Evolutionary conservation across 2,329 filamentous ascomycete species (phyloP), one percentile per base, ranked within the genome.

Genomic region (Diaporthe vaccinii): DNA sequence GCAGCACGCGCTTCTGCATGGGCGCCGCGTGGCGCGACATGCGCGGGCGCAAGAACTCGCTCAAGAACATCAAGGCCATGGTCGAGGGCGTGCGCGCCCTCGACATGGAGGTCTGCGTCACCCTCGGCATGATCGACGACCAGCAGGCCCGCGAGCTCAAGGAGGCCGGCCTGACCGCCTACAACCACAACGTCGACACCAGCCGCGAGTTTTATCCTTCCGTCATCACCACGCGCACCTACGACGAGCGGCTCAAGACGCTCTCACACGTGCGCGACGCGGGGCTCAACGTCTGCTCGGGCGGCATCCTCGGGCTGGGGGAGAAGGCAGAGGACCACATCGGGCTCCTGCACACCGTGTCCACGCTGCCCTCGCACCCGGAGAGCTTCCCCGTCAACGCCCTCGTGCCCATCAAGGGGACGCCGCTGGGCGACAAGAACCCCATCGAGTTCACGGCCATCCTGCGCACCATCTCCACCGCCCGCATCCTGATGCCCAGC

Each of bases 181-280:
- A 98, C 85, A 98, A 98, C 85, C 95, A 98, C 88, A 98, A 98
- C 82, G 89, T 98, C 78, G 95, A 98, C 85, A 98, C 95, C 1
- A 95, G 93, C 74, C 90, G 95, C 79, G 95, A 98, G 85, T 95
- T 95, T 84, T 98, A 98, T 82, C 95, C 95, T 0, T 92, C 89
- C 53, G 90, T 98, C 80, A 98, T 98, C 84, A 94, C 94, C 0
- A 98, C 95, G 0, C 89, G 95, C 51, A 92, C 91, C 10, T 98
- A 98, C 84, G 95, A 98, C 80, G 95, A 98, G 86, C 92, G 95
- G 2, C 87, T 98, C 57, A 88, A 92, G 81, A 98, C 95, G 0
- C 89, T 98, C 57, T 87, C 89, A 68, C 91, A 97, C 78, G 95
- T 98, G 2, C 92, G 94, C 57, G 92, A 96, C 76, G 95, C 95